Base-by-base conservation (phyloP, 2,329 filamentous ascomycete species). In the Beauveria scarabaeidicola region DNA sequence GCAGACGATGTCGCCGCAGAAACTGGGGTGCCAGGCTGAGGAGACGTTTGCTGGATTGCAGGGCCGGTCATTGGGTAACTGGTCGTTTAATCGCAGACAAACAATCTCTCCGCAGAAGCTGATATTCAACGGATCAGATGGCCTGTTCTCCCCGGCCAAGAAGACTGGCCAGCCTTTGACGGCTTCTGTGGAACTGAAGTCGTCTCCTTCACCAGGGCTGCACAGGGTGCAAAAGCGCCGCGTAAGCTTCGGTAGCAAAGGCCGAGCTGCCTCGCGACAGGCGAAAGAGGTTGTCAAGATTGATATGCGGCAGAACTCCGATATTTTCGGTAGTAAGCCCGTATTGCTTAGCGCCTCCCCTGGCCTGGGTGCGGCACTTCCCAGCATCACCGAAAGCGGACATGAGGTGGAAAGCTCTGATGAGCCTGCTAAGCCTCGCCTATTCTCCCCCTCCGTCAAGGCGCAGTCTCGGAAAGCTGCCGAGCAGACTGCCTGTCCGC, bases 301-400 rank as follows among this genome's bases (percentile, higher is more conserved):
- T 36, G 72, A 74, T 58, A 68, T 73, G 65, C 71, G 67, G 5
- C 65, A 70, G 53, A 70, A 71, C 8, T 69, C 64, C 3, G 69
- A 74, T 59, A 74, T 74, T n/a, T 74, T 74, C 43, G 66, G 68
- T 5, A 61, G 63, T 1, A 62, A 68, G 11, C 19, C 56, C 1
- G 62, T 63, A 1, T 64, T 63, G 17, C 17, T 36, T 4, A 27
- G 17, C n/a, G 21, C 50, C 5, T 58, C 60, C 2, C 40, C 60
- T n/a, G 41, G 48, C 10, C 7, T 59, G 15, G 32, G 29, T 11
- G 40, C 47, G 11, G 32, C 38, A 10, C 48, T 57, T 15, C 46
- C 56, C 11, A 59, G 51, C 32, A 61, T 61, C 15, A 32, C 40
- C 15, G 60, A 61, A 43, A 52, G 27, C 36, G 15, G 40, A 13